Conservation (phyloP, 106 monocot genomes). For the Xerophyta viscosa region DNA sequence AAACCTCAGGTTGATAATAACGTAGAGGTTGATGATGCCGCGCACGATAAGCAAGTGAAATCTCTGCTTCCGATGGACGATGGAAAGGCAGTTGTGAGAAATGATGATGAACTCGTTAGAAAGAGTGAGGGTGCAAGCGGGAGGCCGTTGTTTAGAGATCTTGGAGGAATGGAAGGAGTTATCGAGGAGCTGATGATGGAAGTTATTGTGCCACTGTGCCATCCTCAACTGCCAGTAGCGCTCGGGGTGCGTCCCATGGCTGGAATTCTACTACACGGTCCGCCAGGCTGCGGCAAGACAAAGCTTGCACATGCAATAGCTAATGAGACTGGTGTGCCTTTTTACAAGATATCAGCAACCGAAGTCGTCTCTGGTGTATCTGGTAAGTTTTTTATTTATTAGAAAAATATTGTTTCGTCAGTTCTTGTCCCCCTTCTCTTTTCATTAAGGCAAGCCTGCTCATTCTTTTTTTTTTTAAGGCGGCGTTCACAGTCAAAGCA, state of each 20-base stretch:
- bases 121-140: no score
- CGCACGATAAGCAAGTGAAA: conserved; percentile 20
- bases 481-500: no score
- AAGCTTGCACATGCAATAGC: conserved; percentile 91
- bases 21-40: conserved; percentile 47
- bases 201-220: conserved; percentile 72
- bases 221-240: conserved; percentile 48
- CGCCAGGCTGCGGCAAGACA: conserved; percentile 95
- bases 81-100: neutral
- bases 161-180: conserved; percentile 66
- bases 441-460: no score
- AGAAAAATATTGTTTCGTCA: neutral
- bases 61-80: neutral
- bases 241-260: conserved; percentile 72
- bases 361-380: conserved; percentile 83
- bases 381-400: conserved; percentile 36
- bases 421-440: no score
- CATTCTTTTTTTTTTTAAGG: no score
- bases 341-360: conserved; percentile 79
- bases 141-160: conserved; percentile 71
- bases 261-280: conserved; percentile 80
- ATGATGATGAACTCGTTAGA: neutral
- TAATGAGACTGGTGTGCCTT: conserved; percentile 82
- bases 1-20: conserved; percentile 16
- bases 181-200: conserved; percentile 78